Evolutionary conservation across 75 land plant species (phyloP), one percentile per base, ranked within the genome.

Genomic region (Isoetes taiwanensis): DNA sequence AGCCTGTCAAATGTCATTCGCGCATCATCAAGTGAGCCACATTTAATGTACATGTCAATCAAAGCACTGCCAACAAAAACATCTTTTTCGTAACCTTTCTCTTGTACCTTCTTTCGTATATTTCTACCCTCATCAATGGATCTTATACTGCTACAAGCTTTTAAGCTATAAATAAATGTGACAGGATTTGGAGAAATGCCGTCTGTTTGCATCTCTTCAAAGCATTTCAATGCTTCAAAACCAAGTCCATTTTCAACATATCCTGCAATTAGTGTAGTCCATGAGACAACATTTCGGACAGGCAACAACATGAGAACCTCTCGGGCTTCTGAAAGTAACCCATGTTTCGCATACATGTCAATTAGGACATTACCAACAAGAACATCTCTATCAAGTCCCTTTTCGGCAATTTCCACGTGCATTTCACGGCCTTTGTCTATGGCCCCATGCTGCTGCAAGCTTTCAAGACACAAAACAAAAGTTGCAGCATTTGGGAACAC

Each of bases 341-440:
- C 40, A 26, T 38, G 56, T 32, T 67, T 72, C 1, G 59, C 41
- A 56, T 72, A 72, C 65, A 72, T 52, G 34, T 56, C 27, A 27
- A 72, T 25, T 32, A 72, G 61, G 29, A 65, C 57, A 55, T 56
- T 72, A n/a, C 70, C 42, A 6, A 56, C 27, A 27, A 53, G 41
- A 23, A 24, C 24, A 63, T 68, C 55, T 1, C 2, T 28, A 16
- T 32, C 30, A 41, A 50, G 53, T 6, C 23, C 27, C 23, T 52
- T 19, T 31, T 16, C 30, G 16, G 14, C 2, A 2, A 52, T 23
- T 2, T 52, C 55, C 27, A n/a, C 2, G 12, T 19, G 27, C 3
- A 52, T 20, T 2, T 19, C 21, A 28, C 30, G 2, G 12, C 55
- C 55, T 52, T 20, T 52, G 2, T 5, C 3, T 28, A 20, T 2